Evolutionary conservation across 1,284 basidiomycete genomes (phyloP).

Genomic region (Ceratobasidium papillatum): DNA sequence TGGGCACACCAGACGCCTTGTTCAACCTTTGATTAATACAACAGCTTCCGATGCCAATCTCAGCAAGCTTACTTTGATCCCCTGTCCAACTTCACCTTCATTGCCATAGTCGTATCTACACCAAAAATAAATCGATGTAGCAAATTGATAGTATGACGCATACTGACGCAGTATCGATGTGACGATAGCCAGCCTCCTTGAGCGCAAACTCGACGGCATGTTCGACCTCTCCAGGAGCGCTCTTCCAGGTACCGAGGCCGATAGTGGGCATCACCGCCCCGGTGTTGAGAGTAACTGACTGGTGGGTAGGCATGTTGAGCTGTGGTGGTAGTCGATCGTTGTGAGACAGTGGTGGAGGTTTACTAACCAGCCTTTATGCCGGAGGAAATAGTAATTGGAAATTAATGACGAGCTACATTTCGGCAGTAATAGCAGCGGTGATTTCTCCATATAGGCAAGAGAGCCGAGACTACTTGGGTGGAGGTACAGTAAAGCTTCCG

Average conservation of each 20-base stretch:
- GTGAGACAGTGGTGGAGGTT: not conserved
- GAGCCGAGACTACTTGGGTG: not conserved
- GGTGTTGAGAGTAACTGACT: conserved; percentile 45
- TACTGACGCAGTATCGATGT: conserved; percentile 48
- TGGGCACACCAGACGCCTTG: conserved; percentile 54
- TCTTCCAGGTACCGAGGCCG: conserved; percentile 54
- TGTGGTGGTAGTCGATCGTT: conserved; percentile 10
- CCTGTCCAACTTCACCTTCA: conserved; percentile 77
- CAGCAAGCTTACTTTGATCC: conserved; percentile 63
- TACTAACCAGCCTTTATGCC: not conserved
- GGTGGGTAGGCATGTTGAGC: conserved; percentile 41
- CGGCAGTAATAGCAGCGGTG: not conserved
- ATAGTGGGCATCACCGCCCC: conserved; percentile 45
- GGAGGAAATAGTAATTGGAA: not conserved
- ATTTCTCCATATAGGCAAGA: not conserved
- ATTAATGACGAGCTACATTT: not conserved
- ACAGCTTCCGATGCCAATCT: not conserved
- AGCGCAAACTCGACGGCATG: conserved; percentile 48
- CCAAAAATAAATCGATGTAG: not conserved
- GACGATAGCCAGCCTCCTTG: conserved; percentile 49
- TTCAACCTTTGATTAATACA: conserved; percentile 33
- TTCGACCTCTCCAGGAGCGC: conserved; percentile 51
- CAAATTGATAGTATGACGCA: conserved; percentile 7
- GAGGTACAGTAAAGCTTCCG: not conserved
- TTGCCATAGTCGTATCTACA: conserved; percentile 54